A percentile compares a stretch with the other conserved stretches of the same genome.
phyloP scores from a whole-genome alignment of 305 asterid species.

The Andrographis paniculata region DNA sequence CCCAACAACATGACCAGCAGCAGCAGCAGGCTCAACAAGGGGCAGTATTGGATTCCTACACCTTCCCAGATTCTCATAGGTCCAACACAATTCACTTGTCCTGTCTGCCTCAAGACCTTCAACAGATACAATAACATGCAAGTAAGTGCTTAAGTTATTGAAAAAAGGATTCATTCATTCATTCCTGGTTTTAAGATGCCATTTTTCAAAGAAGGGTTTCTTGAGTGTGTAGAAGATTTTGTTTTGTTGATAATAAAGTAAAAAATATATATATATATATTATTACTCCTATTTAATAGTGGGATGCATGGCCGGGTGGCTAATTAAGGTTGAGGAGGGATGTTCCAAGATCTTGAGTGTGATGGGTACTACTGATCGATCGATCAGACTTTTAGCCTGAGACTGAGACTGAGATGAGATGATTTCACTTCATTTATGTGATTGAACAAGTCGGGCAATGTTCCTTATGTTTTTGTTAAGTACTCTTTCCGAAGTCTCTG shows the following conservation, averaged over 20 bases:
- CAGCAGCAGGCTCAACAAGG: slow-evolving; percentile 49
- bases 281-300: too few relatives aligned
- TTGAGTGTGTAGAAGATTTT: too few relatives aligned
- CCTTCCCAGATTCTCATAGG: slow-evolving; percentile 98
- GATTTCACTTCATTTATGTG: slow-evolving; percentile 33
- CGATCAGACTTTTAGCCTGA: slow-evolving; percentile 22
- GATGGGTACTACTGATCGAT: slow-evolving; percentile 19
- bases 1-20: too few relatives aligned
- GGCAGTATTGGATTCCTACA: slow-evolving; percentile 97
- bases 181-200: too few relatives aligned
- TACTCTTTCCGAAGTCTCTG: slow-evolving; percentile 36
- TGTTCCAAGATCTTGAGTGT: slow-evolving; percentile 10
- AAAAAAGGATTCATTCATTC: too few relatives aligned
- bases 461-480: slow-evolving; percentile 48
- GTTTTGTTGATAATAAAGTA: too few relatives aligned
- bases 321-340: slow-evolving; percentile 15
- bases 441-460: slow-evolving; percentile 54
- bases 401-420: too few relatives aligned
- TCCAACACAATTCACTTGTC: slow-evolving; percentile 88
- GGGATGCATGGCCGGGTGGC: slow-evolving; percentile 16
- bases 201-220: too few relatives aligned
- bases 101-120: slow-evolving; percentile 86
- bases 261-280: too few relatives aligned
- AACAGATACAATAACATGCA: slow-evolving; percentile 98
- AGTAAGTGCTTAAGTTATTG: too few relatives aligned